Base-by-base conservation (phyloP, 78 protist genomes). In the Tieghemostelium lacteum region DNA sequence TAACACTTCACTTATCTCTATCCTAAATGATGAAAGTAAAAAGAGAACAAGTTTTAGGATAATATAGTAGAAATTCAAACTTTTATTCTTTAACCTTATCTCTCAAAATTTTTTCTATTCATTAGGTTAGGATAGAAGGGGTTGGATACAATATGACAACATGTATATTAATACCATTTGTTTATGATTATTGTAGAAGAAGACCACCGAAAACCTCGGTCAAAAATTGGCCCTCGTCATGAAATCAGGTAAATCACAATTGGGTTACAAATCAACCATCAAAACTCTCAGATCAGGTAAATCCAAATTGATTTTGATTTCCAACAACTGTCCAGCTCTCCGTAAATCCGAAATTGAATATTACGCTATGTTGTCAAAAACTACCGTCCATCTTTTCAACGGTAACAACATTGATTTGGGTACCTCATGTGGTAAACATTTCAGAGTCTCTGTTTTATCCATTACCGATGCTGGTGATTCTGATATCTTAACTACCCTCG, bases 371-470 rank as follows among this genome's bases (percentile, higher is more conserved):
- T 97, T 99, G 64, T 36, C 97, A 77, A 95, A 96, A 95, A 94
- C 99, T 75, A 50, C 64, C 67, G 99, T 99, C 36, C 98, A 98
- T 93, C 99, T 98, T 93, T 99, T 95, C 98, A 17, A 65, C 45
- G 99, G 99, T 62, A 80, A 88, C 98, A 99, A 99, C 97, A 94
- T 98, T 55, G 99, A 96, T 39, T 96, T 99, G 55, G 99, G 99
- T 33, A 97, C 99, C 12, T 98, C 99, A 19, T 98, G 99, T 94
- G 99, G 99, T 33, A 94, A 96, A 91, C 85, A 93, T 91, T 99
- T 86, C 99, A 97, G 99, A 86, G 94, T 92, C 39, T 60, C 95
- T 12, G 83, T 89, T 67, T 42, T 99, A 80, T 22, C 96, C 85
- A 92, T 98, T 95, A 96, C 98, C 61, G 99, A 99, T 83, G 92